Evolutionary conservation across 192 early-diverging fungal species (phyloP).

Genomic region (Pilaira anomala): DNA sequence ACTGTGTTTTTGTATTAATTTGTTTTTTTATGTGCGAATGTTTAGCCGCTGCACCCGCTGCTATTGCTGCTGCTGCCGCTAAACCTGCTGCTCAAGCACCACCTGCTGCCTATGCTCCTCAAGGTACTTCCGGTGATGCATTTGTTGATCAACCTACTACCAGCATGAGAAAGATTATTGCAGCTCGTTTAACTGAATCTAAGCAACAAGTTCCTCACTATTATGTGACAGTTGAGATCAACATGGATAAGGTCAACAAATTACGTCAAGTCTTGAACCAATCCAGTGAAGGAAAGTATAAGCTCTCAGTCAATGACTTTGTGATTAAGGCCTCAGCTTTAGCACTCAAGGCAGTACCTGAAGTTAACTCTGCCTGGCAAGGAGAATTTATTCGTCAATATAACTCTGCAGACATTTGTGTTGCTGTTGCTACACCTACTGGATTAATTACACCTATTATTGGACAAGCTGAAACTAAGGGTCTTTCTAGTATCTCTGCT

Average conservation of each 20-base stretch:
- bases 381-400: conserved; percentile 85
- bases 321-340: conserved; percentile 92
- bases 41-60: conserved; percentile 18
- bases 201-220: conserved; percentile 78
- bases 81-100: conserved; percentile 34
- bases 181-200: conserved; percentile 70
- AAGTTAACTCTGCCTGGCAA: conserved; percentile 87
- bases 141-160: conserved; percentile 71
- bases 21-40: no score
- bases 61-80: conserved; percentile 41
- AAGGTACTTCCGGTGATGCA: conserved; percentile 45
- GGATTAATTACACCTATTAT: conserved; percentile 98
- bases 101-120: conserved; percentile 43
- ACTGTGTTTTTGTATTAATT: neutral
- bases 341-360: conserved; percentile 88
- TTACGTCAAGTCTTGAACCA: conserved; percentile 89
- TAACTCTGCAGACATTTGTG: conserved; percentile 90
- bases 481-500: conserved; percentile 81
- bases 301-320: conserved; percentile 98
- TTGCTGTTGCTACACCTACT: conserved; percentile 89
- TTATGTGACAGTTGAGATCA: conserved; percentile 80
- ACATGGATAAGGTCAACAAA: conserved; percentile 84
- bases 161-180: conserved; percentile 83
- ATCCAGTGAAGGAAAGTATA: conserved; percentile 81
- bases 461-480: conserved; percentile 74